Evolutionary conservation across 2,329 filamentous ascomycete genomes (phyloP).

Genomic region (Venturia asperata): DNA sequence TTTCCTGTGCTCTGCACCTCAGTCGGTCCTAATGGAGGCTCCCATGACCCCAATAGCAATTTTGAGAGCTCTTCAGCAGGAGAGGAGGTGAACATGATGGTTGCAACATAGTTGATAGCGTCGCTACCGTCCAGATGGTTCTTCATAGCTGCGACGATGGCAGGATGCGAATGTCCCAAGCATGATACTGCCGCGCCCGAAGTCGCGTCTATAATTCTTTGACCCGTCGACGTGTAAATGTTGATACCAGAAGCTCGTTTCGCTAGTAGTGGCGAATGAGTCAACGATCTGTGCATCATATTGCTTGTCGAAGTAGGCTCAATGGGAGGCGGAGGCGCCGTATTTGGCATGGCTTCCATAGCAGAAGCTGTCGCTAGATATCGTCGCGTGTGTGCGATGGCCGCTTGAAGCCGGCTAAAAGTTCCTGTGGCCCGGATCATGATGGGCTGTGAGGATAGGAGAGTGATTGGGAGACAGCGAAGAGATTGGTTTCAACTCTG

Average conservation of each 20-base stretch:
- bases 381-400: not conserved
- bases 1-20: constrained; percentile 2
- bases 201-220: constrained; percentile 62
- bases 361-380: constrained; percentile 10
- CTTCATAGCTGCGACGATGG: constrained; percentile 54
- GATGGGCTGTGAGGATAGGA: not conserved
- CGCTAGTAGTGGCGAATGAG: not conserved
- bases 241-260: constrained; percentile 43
- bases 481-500: not conserved
- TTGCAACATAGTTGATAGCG: constrained; percentile 52
- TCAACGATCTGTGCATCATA: not conserved
- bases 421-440: not conserved
- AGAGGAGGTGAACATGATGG: constrained; percentile 50
- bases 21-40: not conserved
- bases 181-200: constrained; percentile 66
- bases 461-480: not conserved
- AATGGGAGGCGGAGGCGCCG: not conserved
- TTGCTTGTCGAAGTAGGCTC: not conserved
- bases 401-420: not conserved
- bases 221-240: constrained; percentile 47
- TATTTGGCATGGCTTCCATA: not conserved
- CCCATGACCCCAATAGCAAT: constrained; percentile 23
- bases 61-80: constrained; percentile 47
- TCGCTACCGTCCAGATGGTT: constrained; percentile 46
- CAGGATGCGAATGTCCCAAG: constrained; percentile 58